These are phyloP conservation scores for Thelonectria discophora DNA, from an alignment of 2,329 filamentous ascomycete genomes.

Conservation along the genomic window DNA sequence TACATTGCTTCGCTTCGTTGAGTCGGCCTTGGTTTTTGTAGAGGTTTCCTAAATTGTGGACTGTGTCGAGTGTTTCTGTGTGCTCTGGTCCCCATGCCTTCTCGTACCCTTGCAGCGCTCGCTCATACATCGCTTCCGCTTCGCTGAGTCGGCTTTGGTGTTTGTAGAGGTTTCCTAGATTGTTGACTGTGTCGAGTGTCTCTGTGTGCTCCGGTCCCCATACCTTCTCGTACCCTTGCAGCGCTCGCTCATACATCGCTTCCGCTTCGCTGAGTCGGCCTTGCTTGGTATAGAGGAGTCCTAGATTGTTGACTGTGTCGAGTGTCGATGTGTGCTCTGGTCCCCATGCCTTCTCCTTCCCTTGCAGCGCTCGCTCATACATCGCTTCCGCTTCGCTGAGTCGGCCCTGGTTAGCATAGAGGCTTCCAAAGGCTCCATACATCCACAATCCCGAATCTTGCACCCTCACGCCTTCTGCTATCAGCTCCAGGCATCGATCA, in stretches of 20 bases:
- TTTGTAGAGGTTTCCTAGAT: slow-evolving; percentile 43
- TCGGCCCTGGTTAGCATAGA: slow-evolving; percentile 38
- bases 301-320: no score
- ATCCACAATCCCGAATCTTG: slow-evolving; percentile 10
- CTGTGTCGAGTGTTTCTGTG: no score
- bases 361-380: slow-evolving; percentile 32
- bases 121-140: slow-evolving; percentile 43
- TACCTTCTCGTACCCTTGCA: slow-evolving; percentile 33
- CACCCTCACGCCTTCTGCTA: not conserved
- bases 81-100: no score
- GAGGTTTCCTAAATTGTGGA: no score
- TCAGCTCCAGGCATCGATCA: slow-evolving; percentile 24
- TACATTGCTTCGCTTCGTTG: no score
- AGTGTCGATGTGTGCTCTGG: no score
- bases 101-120: slow-evolving; percentile 39
- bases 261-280: slow-evolving; percentile 40
- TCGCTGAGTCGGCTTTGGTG: slow-evolving; percentile 33
- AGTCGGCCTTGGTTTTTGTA: no score
- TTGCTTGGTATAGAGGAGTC: not conserved
- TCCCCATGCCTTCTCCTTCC: no score
- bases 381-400: slow-evolving; percentile 29
- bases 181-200: slow-evolving; percentile 38
- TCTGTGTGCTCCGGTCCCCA: slow-evolving; percentile 26
- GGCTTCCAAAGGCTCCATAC: slow-evolving; percentile 27
- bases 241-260: slow-evolving; percentile 4